Conservation (phyloP, 2,329 filamentous ascomycete species). For the Dothideomycetes sp. region DNA sequence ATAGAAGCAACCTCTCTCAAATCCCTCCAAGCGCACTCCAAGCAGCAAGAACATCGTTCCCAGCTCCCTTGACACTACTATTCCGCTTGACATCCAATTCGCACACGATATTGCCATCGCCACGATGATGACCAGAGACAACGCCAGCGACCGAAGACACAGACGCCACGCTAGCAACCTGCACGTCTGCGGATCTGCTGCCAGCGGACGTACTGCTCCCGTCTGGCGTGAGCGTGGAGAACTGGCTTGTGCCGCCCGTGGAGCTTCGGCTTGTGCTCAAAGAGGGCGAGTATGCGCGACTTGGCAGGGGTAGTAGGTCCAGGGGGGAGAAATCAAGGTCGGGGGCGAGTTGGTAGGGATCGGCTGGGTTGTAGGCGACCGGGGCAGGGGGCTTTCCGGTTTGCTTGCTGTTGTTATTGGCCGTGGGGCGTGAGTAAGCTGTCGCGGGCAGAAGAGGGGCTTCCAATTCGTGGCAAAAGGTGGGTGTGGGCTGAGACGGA, state of each 20-base stretch:
- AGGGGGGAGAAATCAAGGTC: constrained; percentile 11
- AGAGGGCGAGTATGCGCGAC: constrained; percentile 2
- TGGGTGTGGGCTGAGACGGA: constrained; percentile 3
- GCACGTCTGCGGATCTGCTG: too few relatives aligned
- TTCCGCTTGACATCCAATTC: constrained; percentile 5
- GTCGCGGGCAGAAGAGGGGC: too few relatives aligned
- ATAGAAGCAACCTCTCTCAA: not conserved
- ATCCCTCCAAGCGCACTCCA: constrained; percentile 9
- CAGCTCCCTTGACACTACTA: constrained; percentile 8
- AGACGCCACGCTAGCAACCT: too few relatives aligned
- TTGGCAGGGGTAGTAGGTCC: constrained; percentile 8
- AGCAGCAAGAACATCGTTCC: constrained; percentile 9
- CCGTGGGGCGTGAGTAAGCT: constrained; percentile 2
- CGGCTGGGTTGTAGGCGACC: constrained; percentile 8
- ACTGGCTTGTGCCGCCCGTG: constrained; percentile 4
- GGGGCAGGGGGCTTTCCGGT: constrained; percentile 3
- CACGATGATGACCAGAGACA: not conserved
- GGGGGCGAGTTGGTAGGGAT: constrained; percentile 10
- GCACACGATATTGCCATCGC: constrained; percentile 2
- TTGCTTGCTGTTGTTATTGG: constrained; percentile 1
- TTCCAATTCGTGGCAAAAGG: too few relatives aligned
- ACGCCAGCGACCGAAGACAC: too few relatives aligned
- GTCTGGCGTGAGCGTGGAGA: constrained; percentile 1
- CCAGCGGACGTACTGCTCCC: constrained; percentile 2
- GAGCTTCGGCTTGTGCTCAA: constrained; percentile 6